Conservation (phyloP, 192 early-diverging fungal genomes). For the Backusella macrospora region DNA sequence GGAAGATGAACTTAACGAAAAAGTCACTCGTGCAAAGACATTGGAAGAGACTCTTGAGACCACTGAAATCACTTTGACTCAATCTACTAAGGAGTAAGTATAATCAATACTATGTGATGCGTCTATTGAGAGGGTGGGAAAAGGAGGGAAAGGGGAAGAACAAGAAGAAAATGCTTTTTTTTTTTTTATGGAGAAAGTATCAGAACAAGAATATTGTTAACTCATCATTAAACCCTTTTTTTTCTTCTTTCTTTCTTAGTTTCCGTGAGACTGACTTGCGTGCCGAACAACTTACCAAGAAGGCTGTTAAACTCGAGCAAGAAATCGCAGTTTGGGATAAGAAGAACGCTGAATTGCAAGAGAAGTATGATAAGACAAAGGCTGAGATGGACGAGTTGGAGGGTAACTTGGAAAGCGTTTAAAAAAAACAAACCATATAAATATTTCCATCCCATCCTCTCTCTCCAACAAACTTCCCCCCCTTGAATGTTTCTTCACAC, state of each 20-base stretch:
- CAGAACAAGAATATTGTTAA: not conserved
- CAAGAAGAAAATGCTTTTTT: not conserved
- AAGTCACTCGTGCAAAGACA: slow-evolving; percentile 31
- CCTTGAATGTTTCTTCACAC: slow-evolving; percentile 6
- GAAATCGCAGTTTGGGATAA: slow-evolving; percentile 74
- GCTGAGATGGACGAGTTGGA: slow-evolving; percentile 79
- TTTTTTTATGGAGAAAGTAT: not conserved
- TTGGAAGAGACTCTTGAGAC: slow-evolving; percentile 39
- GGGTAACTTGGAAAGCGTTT: slow-evolving; percentile 79
- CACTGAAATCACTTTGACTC: slow-evolving; percentile 33
- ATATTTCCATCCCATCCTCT: too few relatives aligned
- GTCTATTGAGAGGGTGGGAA: not conserved
- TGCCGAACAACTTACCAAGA: slow-evolving; percentile 85
- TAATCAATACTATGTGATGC: not conserved
- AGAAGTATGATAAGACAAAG: slow-evolving; percentile 69
- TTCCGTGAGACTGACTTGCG: slow-evolving; percentile 71
- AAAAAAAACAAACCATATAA: slow-evolving; percentile 34
- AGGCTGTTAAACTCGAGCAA: slow-evolving; percentile 77
- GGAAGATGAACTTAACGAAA: slow-evolving; percentile 42
- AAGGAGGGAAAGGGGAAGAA: not conserved
- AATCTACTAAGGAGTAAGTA: slow-evolving; percentile 39
- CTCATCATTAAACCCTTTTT: not conserved
- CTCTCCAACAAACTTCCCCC: not conserved
- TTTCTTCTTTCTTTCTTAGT: slow-evolving; percentile 17
- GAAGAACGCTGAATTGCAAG: slow-evolving; percentile 71